Evolutionary conservation across 1,284 basidiomycete genomes (phyloP), one percentile per base, ranked within the genome.

Genomic region (Phenoliferia sp.): DNA sequence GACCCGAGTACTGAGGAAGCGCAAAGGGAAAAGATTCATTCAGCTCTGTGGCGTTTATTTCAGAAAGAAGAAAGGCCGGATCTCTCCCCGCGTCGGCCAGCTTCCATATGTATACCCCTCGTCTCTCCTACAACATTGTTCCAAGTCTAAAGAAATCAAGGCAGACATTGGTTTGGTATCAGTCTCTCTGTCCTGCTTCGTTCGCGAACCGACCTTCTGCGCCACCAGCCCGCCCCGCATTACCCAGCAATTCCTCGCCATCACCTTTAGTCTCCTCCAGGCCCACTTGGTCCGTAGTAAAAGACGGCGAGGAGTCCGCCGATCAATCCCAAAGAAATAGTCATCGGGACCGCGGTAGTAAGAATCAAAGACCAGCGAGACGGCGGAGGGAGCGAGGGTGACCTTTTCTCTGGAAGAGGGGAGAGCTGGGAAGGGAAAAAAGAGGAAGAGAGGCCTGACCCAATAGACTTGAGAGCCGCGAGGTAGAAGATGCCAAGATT

Each of bases 401-500:
- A 34, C 7, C 33, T 7, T 26, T 58, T 58, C 19, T 29, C 33
- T 15, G 66, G 15, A 36, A 31, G 6, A 22, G 56, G 2, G 31
- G 64, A 17, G 44, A 63, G 35, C 19, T 62, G 28, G 22, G 64
- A 32, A 22, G 70, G 59, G 61, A 61, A 55, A n/a, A 66, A 54
- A 33, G 52, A 39, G 59, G 67, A 61, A 31, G 58, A 59, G 19
- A 68, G 62, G 65, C 68, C 73, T 66, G 67, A 75, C 73, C 75
- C 75, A 58, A 76, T 75, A 28, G 68, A 62, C 62, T 75, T 73
- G 32, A 76, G 59, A 6, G 67, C 74, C 9, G 69, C 65, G 61
- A 75, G 71, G 67, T 76, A 76, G 68, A 69, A 76, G 29, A 66
- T 67, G 33, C 73, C 68, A 22, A 70, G 66, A 61, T 60, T 67